Conservation (phyloP, 495 filamentous ascomycete species). For the Paragyromitra xinjiangensis region DNA sequence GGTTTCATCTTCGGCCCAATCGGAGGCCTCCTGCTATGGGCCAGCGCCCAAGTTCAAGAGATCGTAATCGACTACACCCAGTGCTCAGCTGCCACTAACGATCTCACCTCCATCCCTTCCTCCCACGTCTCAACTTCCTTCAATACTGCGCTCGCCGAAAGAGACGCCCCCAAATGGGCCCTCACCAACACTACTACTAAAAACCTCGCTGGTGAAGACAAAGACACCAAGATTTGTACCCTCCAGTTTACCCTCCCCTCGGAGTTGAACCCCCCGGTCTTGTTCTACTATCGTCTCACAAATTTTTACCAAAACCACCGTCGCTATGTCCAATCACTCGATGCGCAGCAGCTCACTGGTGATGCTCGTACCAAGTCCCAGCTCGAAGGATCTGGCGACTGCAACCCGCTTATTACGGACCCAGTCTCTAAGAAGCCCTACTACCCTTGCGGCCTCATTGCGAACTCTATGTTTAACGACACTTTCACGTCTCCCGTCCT, state of each 20-base stretch:
- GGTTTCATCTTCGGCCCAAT: conserved; percentile 89
- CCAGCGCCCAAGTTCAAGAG: conserved; percentile 85
- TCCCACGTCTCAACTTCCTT: conserved; percentile 72
- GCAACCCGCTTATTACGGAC: conserved; percentile 74
- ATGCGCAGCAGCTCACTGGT: conserved; percentile 82
- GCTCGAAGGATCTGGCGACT: conserved; percentile 71
- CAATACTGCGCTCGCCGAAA: conserved; percentile 62
- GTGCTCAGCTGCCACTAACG: conserved; percentile 66
- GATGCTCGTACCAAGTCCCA: conserved; percentile 67
- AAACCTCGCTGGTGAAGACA: conserved; percentile 28
- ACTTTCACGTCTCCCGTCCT: conserved; percentile 73
- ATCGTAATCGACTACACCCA: conserved; percentile 87
- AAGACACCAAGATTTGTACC: conserved; percentile 64
- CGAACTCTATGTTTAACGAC: conserved; percentile 97
- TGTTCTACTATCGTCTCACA: conserved; percentile 91
- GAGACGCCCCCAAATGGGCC: conserved; percentile 52
- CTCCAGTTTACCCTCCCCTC: conserved; percentile 81
- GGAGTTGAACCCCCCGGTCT: conserved; percentile 77
- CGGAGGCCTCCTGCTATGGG: conserved; percentile 83
- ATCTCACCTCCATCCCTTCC: conserved; percentile 62
- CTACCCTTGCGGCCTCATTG: conserved; percentile 95
- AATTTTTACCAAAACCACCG: conserved; percentile 99
- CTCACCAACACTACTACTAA: conserved; percentile 1
- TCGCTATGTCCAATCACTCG: conserved; percentile 89
- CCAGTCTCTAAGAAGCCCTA: conserved; percentile 69